Evolutionary conservation across 345 rosid species (phyloP), one percentile per base, ranked within the genome.

Genomic region (Gossypium thurberi): DNA sequence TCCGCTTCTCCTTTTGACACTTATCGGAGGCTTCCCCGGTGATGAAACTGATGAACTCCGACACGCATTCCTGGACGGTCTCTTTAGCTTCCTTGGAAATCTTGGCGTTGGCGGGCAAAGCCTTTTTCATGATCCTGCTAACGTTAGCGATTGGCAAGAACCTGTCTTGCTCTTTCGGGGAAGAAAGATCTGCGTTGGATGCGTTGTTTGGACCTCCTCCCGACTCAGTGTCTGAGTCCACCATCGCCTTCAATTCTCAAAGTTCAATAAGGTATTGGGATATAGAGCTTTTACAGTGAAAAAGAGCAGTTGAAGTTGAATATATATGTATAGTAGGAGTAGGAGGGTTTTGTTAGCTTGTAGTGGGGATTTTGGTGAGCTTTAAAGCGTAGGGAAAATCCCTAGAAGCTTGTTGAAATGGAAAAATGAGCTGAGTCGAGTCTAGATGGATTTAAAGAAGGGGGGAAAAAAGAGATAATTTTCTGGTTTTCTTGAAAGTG

Each of bases 11-110:
- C 9, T 84, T 69, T 74, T 82, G 86, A 66, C 88, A 86, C 85
- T 86, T 86, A 50, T 86, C 90, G 0, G 88, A 86, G 2, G 90
- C 90, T 74, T 84, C 90, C 3, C 90, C 88, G 0, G 90, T 86
- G 23, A 86, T 78, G 77, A 86, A 86, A 77, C 88, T 86, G 51
- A 86, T 86, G 82, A 86, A 86, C 83, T 86, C 88, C 33, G 88
- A 86, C 14, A 86, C 90, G 48, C 90, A 86, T 83, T 86, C 90
- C 73, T 86, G 88, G 10, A 86, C 88, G 2, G 90, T 86, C 76
- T 86, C 90, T 52, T 86, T 86, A 0, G 90, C 90, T 42, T 86
- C 90, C 72, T 86, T 86, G 1, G 88, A 86, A 50, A 86, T 86
- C 81, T 86, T 86, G 2, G 88, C 90, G 80, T 86, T 86, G 21